phyloP scores from a whole-genome alignment of 192 early-diverging fungal species.

The Nowakowskiella sp. region DNA sequence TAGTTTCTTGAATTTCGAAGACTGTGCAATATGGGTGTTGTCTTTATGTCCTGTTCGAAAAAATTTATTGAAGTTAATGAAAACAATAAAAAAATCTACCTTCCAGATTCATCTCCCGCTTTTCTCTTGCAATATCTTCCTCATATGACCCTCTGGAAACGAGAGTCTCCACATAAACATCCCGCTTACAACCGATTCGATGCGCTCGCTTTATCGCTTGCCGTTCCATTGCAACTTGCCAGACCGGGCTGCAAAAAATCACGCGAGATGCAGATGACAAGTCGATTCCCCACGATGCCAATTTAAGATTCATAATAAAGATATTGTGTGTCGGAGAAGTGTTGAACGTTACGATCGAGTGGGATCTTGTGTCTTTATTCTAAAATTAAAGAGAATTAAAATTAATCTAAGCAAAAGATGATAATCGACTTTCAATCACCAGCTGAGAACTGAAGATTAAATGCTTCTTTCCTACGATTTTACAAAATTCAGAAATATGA shows the following conservation, averaged over 20 bases:
- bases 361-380: background rate
- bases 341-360: slow-evolving; percentile 52
- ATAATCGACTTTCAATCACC: slow-evolving; percentile 24
- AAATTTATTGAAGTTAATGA: too few species aligned
- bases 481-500: slow-evolving; percentile 40
- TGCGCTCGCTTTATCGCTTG: slow-evolving; percentile 86
- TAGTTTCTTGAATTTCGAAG: too few species aligned
- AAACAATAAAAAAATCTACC: too few species aligned
- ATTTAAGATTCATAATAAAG: slow-evolving; percentile 48
- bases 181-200: slow-evolving; percentile 60
- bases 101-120: slow-evolving; percentile 21
- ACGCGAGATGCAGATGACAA: slow-evolving; percentile 58
- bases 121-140: too few species aligned
- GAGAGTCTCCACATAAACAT: slow-evolving; percentile 54
- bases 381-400: too few species aligned
- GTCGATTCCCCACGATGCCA: slow-evolving; percentile 71
- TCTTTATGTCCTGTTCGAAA: too few species aligned
- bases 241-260: slow-evolving; percentile 39
- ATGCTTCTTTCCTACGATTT: slow-evolving; percentile 41
- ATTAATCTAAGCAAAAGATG: slow-evolving; percentile 2
- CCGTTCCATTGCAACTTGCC: slow-evolving; percentile 60
- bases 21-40: too few species aligned
- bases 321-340: slow-evolving; percentile 36
- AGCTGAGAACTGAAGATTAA: slow-evolving; percentile 44
- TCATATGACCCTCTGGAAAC: slow-evolving; percentile 48